Conservation (phyloP, 257 asterid genomes). For the Striga asiatica region DNA sequence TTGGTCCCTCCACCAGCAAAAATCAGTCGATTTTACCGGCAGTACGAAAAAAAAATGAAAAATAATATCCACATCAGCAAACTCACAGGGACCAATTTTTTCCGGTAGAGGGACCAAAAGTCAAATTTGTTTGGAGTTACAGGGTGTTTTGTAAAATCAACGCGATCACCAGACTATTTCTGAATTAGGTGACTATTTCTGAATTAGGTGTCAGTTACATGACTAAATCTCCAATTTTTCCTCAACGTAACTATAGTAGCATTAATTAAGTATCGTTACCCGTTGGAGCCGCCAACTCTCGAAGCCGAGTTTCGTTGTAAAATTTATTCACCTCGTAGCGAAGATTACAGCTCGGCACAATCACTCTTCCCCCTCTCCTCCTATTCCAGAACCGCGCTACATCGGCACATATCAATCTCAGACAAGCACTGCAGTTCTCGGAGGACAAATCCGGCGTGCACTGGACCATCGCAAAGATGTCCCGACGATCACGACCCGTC, state of each 20-base stretch:
- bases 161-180: too few species aligned
- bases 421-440: conserved; percentile 19
- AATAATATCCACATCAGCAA: too few species aligned
- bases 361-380: conserved; percentile 17
- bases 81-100: too few species aligned
- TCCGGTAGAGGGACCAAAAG: too few species aligned
- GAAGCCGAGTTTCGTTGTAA: conserved; percentile 17
- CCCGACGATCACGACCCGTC: conserved; percentile 7
- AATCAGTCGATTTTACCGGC: too few species aligned
- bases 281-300: conserved; percentile 4
- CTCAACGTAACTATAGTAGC: not conserved
- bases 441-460: conserved; percentile 28
- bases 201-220: too few species aligned
- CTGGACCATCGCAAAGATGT: conserved; percentile 20
- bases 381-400: conserved; percentile 6
- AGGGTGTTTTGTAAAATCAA: too few species aligned
- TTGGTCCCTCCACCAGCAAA: too few species aligned
- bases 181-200: too few species aligned
- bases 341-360: conserved; percentile 19
- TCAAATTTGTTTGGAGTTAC: too few species aligned
- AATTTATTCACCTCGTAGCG: conserved; percentile 17
- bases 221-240: not conserved
- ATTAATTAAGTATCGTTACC: not conserved
- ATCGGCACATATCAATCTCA: not conserved
- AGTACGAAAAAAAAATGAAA: too few species aligned